Evolutionary conservation across 1,284 basidiomycete species (phyloP), one percentile per base, ranked within the genome.

Genomic region (Ustilago cynodontis): DNA sequence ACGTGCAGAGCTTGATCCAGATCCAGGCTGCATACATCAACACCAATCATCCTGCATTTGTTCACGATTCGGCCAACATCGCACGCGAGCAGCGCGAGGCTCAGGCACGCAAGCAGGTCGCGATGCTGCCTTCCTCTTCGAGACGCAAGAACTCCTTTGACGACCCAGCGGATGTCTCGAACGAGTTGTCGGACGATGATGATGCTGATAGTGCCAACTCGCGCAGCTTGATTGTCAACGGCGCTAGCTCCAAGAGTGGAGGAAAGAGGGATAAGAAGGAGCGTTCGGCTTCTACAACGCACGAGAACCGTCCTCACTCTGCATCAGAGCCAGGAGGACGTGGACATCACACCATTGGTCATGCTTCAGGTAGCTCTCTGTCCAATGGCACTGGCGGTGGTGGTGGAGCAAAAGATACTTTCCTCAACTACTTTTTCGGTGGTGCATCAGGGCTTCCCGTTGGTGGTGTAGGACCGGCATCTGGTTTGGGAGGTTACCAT

Each of bases 11-110:
- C 83, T 88, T 99, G 78, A 98, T 99, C 82, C 91, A 93, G 79
- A 99, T 99, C 65, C 97, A 99, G 87, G 94, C 94, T 1, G 95
- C 97, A 13, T 99, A 99, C 87, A 99, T 99, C 89, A 99, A 99
- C 87, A 98, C 95, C 65, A 97, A 96, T 86, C 94, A 97, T 84
- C 94, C 94, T n/a, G 89, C 85, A 90, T 96, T 95, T 86, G 91
- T 94, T n/a, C 79, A 82, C 28, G 84, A 85, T 62, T 85, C 83
- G 60, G 83, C 83, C 64, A 82, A 81, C 65, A 85, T 85, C 62
- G 83, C 84, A 20, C 73, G 78, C 52, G 78, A 82, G 67, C 81
- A 82, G 59, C 76, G 83, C 24, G 83, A 84, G 24, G 55, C 74
- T 13, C 77, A 80, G 61, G 61, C 79, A 16, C 67, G 67, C 59